Evolutionary conservation across 75 land plant genomes (phyloP), one percentile per base, ranked within the genome.

Genomic region (Pinus albicaulis): DNA sequence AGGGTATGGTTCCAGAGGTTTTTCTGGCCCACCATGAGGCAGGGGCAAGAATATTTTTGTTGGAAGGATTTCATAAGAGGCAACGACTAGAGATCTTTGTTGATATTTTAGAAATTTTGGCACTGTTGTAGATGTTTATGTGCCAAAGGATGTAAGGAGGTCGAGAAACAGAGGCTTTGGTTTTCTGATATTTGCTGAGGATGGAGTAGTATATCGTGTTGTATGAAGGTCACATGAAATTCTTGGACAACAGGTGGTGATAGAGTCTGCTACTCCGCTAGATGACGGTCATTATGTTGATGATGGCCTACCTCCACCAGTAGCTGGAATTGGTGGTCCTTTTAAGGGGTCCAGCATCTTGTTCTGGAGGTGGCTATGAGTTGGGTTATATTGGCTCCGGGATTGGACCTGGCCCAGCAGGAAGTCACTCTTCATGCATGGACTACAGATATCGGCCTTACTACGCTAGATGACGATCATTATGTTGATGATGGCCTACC

Each of bases 121-220:
- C n/a, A n/a, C n/a, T n/a, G n/a, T n/a, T n/a, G n/a, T n/a, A n/a
- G n/a, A n/a, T n/a, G n/a, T 91, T 14, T 97, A 94, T 87, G 89
- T 97, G 78, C 99, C 99, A 7, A 94, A 91, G 99, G 99, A 97
- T 74, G 90, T 93, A 5, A 93, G 91, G 76, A 97, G 92, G 83
- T 76, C 85, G 25, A 93, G 98, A 41, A 98, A 97, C 55, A 82
- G 99, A 78, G 99, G 99, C 31, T 97, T 97, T 85, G 99, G 98
- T 59, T 97, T 97, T 89, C 98, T 97, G 13, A 97, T 98, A 25
- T 97, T 95, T 89, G 91, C 98, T 72, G 99, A 97, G 34, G 99
- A 95, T 69, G 89, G 95, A 80, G 92, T 89, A 41, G 99, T 92
- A 53, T 95, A 95, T 41, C 95, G 95, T 80, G 98, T 97, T 48